Evolutionary conservation across 225 moss, liverwort and hornwort genomes (phyloP), one percentile per base, ranked within the genome.

Genomic region (Pseudisothecium myosuroides): DNA sequence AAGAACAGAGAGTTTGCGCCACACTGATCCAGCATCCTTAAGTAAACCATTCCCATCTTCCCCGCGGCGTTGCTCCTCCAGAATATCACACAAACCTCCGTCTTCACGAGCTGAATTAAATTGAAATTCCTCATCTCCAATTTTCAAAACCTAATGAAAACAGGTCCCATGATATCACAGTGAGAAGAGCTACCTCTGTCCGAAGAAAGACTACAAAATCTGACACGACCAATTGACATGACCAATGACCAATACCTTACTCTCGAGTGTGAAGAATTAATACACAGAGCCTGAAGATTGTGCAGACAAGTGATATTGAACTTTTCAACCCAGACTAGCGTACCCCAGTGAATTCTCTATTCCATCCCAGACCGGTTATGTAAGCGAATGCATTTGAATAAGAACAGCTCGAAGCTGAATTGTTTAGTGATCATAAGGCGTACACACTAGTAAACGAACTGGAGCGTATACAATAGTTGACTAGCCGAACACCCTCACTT

Each of bases 31-130:
- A 76, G 94, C 92, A 86, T 99, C 97, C 55, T 92, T 94, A 9
- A 99, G 94, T 64, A 94, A 79, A n/a, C 99, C 99, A 90, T 95
- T 93, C n/a, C 99, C 99, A 88, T 96, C 95, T 68, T 97, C 97
- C 75, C 97, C 96, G 74, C 95, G 93, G 74, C 91, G 94, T 80
- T 95, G 93, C 93, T 99, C 99, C 90, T 99, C 99, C 89, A 95
- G 96, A 90, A 99, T 95, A 89, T 97, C 99, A 92, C 95, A 96
- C 67, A 96, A 89, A 71, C 95, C 92, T 79, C 95, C 99, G 34
- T 96, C 95, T 93, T 99, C 99, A 63, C 92, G 95, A 79, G 95
- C 96, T 88, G 96, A 96, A 71, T 96, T 95, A 73, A 99, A 95
- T 58, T 93, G 93, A 83, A 96, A 93, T 85, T 99, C 99, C 73